phyloP scores from a whole-genome alignment of 1,139 yeast genomes.

The Dujonia santamariae region DNA sequence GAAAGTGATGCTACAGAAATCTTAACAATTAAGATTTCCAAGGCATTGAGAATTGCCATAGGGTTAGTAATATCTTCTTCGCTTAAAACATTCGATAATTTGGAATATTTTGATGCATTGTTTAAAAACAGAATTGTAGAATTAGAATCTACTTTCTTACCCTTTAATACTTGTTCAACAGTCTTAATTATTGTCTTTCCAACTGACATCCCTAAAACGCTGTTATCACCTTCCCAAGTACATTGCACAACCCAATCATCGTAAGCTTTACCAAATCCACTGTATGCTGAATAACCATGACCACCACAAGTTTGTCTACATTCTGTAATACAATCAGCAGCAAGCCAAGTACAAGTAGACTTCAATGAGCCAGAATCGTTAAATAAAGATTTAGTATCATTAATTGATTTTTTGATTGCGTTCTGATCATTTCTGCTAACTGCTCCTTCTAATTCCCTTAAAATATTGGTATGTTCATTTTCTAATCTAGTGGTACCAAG shows the following conservation, averaged over 20 bases:
- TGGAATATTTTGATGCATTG: conserved; percentile 19
- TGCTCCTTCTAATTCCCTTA: conserved; percentile 20
- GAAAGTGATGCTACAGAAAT: conserved; percentile 13
- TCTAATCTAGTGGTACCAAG: conserved; percentile 26
- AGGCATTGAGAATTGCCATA: conserved; percentile 14
- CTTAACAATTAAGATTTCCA: conserved; percentile 19
- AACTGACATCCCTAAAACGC: conserved; percentile 27
- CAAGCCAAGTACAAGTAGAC: conserved; percentile 31
- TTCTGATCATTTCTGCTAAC: conserved; percentile 20
- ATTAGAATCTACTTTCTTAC: conserved; percentile 16
- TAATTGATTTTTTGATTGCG: conserved; percentile 20
- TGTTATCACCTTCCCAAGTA: conserved; percentile 38
- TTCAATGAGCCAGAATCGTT: conserved; percentile 30
- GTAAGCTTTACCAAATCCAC: conserved; percentile 31
- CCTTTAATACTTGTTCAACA: conserved; percentile 19
- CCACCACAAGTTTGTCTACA: conserved; percentile 34
- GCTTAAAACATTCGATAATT: conserved; percentile 8
- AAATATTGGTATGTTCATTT: conserved; percentile 18
- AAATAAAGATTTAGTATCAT: conserved; percentile 26
- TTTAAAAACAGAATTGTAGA: conserved; percentile 25
- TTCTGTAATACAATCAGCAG: conserved; percentile 30
- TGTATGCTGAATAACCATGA: conserved; percentile 31
- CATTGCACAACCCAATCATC: conserved; percentile 36
- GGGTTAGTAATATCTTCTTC: conserved; percentile 12
- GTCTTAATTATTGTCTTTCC: conserved; percentile 29